Base-by-base conservation (phyloP, 768 basidiomycete species). In the Sporobolomyces roseus region DNA sequence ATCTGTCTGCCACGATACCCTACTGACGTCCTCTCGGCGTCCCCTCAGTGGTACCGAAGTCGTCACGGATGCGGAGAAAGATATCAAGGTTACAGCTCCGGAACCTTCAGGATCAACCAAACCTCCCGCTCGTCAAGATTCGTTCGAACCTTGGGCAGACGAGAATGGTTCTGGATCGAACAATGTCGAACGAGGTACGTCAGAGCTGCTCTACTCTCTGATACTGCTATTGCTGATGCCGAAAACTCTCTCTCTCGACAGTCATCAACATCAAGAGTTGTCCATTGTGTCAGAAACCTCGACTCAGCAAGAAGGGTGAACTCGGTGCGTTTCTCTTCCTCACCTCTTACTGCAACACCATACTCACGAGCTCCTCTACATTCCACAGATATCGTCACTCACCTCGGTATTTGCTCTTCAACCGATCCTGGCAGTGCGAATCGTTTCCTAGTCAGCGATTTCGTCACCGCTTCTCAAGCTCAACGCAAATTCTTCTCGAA, bases 401-500 rank as follows among this genome's bases (percentile, higher is more conserved):
- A 99, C 78, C 80, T 99, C n/a, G 96, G 93, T 1, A 85, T 98
- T 14, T 99, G 94, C 75, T 93, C 96, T 14, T 90, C 88, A 71
- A 85, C 87, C 73, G 96, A 98, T 77, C 97, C 93, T 92, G 86
- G 83, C 43, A 84, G 87, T 67, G 88, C 98, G 33, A 88, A 96
- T 75, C 79, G 87, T 70, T 91, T 98, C 71, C 86, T 96, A 50
- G 93, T 94, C 17, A 88, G 90, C 23, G 93, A 94, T 77, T 99
- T 90, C 73, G 93, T 97, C 4, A 97, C 93, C 0, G 88, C 90
- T 8, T 87, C 84, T 72, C 68, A 70, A 53, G 94, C 94, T 69
- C 93, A 98, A 82, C 82, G 94, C 76, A 99, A 99, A 80, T 97
- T 91, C 88, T 89, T 93, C 77, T 92, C 91, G 69, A 91, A 88